Base-by-base conservation (phyloP, 176 grass and related monocot species). In the Calamus simplicifolius region DNA sequence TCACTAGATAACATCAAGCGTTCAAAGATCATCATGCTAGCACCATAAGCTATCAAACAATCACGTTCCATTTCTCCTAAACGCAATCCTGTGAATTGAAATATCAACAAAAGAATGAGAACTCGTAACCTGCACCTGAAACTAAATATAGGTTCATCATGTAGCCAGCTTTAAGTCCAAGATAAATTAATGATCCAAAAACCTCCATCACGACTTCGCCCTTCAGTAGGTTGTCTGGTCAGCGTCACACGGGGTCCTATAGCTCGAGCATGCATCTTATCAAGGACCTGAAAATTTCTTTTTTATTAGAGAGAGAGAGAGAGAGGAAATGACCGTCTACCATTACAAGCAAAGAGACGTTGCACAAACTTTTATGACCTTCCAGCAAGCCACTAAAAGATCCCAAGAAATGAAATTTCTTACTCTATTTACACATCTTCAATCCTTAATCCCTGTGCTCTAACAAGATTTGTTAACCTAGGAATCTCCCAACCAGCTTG, bases 31-130 rank as follows among this genome's bases (percentile, higher is more conserved):
- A 97, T 69, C 93, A 97, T 97, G 75, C 92, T 97, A 27, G 92
- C 84, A 67, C 93, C 93, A 4, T 91, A 88, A 18, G 87, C 93
- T 72, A 97, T 92, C 75, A 97, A 85, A 71, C 87, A 97, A 52
- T 97, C 93, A 35, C 93, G 87, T 59, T 97, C 93, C 93, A 97
- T 97, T 62, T 97, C 87, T 78, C 93, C 93, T 72, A 92, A 80
- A 75, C 93, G 80, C 8, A 97, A 62, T 49, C 93, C 93, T 92
- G 60, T 56, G 25, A 54, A 31, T 51, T n/a, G 26, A 26, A 66
- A 75, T 3, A 51, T n/a, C 67, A 43, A 19, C 57, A 31, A 51
- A 53, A 58, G 49, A n/a, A 18, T 0, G 13, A 66, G 18, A 3
- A 54, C 63, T 56, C 27, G 35, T 10, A 43, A 3, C 35, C 35